These are phyloP conservation scores for Phaeosphaeria sp. DNA, from an alignment of 2,329 filamentous ascomycete genomes.

Conservation along the genomic window DNA sequence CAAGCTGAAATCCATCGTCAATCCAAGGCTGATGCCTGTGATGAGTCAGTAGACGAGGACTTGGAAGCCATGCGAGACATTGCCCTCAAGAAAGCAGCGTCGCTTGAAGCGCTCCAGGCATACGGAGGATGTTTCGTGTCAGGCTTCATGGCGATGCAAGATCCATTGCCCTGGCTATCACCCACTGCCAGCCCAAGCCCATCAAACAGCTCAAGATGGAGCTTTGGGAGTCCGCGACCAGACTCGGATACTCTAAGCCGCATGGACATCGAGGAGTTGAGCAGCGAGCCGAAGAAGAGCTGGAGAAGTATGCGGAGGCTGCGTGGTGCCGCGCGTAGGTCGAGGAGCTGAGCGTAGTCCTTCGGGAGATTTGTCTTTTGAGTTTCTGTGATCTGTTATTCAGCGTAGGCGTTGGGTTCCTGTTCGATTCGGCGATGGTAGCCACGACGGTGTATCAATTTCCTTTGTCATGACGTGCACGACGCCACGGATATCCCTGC, in stretches of 20 bases:
- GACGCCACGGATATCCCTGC: conserved; percentile 1
- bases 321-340: conserved; percentile 17
- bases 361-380: conserved; percentile 9
- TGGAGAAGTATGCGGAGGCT: conserved; percentile 31
- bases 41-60: conserved; percentile 32
- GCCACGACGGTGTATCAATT: conserved; percentile 6
- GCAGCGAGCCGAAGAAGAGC: conserved; percentile 24
- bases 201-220: conserved; percentile 18
- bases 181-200: conserved; percentile 17
- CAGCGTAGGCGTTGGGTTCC: conserved; percentile 26
- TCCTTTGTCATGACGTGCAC: conserved; percentile 19
- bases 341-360: conserved; percentile 5
- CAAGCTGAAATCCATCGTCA: conserved; percentile 6
- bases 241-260: conserved; percentile 42
- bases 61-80: conserved; percentile 21
- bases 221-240: conserved; percentile 32
- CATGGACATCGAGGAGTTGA: conserved; percentile 17
- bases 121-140: conserved; percentile 43
- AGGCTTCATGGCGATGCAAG: conserved; percentile 35
- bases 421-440: not conserved
- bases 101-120: conserved; percentile 39
- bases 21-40: conserved; percentile 22
- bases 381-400: conserved; percentile 11
- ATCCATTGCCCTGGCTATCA: conserved; percentile 30
- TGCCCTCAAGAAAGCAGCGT: conserved; percentile 31